Conservation (phyloP, 1,284 basidiomycete genomes). For the Schizophyllum amplum region DNA sequence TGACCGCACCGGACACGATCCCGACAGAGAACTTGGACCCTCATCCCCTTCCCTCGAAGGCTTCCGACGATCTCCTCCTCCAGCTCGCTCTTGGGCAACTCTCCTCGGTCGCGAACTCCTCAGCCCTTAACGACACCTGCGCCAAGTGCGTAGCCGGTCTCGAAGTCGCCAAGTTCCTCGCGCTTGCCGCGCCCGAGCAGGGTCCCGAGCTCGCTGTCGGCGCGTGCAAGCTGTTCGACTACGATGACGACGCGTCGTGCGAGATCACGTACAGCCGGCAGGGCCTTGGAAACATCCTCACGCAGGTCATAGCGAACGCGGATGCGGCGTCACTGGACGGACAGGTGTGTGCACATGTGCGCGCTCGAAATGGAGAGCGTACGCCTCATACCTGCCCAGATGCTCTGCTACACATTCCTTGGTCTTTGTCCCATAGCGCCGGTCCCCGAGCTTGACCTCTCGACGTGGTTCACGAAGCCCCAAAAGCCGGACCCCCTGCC, state of each 20-base stretch:
- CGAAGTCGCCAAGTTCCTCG: constrained; percentile 51
- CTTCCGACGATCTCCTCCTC: constrained; percentile 31
- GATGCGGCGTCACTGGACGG: constrained; percentile 53
- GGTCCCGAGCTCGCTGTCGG: constrained; percentile 45
- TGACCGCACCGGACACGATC: constrained; percentile 45
- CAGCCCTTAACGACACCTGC: constrained; percentile 40
- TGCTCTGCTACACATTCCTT: constrained; percentile 50
- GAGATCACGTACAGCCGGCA: constrained; percentile 31
- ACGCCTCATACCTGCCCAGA: constrained; percentile 20
- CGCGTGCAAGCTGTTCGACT: constrained; percentile 49
- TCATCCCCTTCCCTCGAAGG: constrained; percentile 43
- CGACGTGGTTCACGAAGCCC: constrained; percentile 54
- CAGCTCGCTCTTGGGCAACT: constrained; percentile 42
- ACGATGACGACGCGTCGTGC: constrained; percentile 33
- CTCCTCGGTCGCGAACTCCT: constrained; percentile 35
- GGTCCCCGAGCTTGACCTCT: constrained; percentile 43
- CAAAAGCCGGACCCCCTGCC: constrained; percentile 60
- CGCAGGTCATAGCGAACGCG: constrained; percentile 54
- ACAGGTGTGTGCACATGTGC: constrained; percentile 28
- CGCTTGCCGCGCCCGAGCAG: constrained; percentile 43
- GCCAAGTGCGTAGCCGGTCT: constrained; percentile 47
- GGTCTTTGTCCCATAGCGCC: constrained; percentile 41
- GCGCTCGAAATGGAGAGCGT: background rate
- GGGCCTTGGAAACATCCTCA: constrained; percentile 41
- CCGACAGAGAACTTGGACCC: constrained; percentile 45